Percentiles rank a stretch among this genome's conserved stretches.
Conservation (phyloP, 2,329 filamentous ascomycete species). For the Pseudofabraea citricarpa region DNA sequence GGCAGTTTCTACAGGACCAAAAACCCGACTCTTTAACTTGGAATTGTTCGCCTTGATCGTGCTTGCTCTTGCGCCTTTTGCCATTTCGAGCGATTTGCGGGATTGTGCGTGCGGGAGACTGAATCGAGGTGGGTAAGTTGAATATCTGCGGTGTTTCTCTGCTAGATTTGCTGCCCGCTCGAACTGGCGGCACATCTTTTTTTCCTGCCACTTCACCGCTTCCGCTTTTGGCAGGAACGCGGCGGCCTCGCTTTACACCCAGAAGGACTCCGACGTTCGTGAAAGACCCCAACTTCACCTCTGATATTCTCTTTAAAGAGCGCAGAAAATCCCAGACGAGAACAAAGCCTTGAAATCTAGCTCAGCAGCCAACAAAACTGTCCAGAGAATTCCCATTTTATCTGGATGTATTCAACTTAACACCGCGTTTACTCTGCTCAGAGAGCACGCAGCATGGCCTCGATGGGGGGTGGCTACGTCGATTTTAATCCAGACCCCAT, state of each 20-base stretch:
- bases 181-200: not conserved
- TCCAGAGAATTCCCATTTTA: not conserved
- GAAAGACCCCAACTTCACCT: not conserved
- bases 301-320: not conserved
- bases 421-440: not conserved
- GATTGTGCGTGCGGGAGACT: not conserved
- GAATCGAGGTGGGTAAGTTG: not conserved
- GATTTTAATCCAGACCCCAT: constrained; percentile 22
- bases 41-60: constrained; percentile 78
- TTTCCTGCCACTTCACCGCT: not conserved
- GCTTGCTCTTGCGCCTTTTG: constrained; percentile 79
- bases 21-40: constrained; percentile 74
- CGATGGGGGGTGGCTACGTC: constrained; percentile 25
- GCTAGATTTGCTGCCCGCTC: too few relatives aligned
- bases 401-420: constrained; percentile 6
- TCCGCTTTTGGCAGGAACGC: not conserved
- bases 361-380: too few relatives aligned
- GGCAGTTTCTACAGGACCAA: constrained; percentile 75
- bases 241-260: too few relatives aligned
- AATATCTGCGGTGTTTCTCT: too few relatives aligned
- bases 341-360: too few relatives aligned
- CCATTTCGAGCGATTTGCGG: constrained; percentile 54
- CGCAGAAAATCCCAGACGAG: not conserved
- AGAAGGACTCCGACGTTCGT: not conserved
- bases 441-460: constrained; percentile 23